These are phyloP conservation scores for Knufia fluminis DNA, from an alignment of 2,329 filamentous ascomycete species.

Conservation along the genomic window DNA sequence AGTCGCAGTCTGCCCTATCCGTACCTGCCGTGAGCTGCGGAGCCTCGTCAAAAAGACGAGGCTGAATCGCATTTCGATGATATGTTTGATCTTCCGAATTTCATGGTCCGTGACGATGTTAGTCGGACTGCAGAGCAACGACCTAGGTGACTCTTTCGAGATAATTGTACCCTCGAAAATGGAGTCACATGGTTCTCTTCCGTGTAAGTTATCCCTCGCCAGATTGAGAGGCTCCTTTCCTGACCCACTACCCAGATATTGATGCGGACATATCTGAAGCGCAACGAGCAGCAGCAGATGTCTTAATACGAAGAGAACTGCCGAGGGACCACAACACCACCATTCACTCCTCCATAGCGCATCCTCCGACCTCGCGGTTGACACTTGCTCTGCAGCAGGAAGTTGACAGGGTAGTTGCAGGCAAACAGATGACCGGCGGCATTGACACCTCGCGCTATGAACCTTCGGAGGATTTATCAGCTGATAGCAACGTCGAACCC, in stretches of 20 bases:
- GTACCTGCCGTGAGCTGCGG: no score
- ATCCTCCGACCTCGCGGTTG: slow-evolving; percentile 47
- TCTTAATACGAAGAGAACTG: slow-evolving; percentile 61
- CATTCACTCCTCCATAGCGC: slow-evolving; percentile 52
- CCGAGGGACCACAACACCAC: slow-evolving; percentile 38
- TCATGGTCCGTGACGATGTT: no score
- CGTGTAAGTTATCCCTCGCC: slow-evolving; percentile 8
- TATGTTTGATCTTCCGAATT: no score
- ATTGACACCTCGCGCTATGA: slow-evolving; percentile 80
- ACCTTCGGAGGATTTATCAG: slow-evolving; percentile 52
- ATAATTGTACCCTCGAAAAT: slow-evolving; percentile 52
- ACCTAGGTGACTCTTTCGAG: no score
- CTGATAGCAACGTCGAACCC: slow-evolving; percentile 26
- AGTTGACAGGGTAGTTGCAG: slow-evolving; percentile 55
- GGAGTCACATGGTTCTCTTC: slow-evolving; percentile 53
- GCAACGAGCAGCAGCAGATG: slow-evolving; percentile 57
- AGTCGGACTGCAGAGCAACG: no score
- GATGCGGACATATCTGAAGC: slow-evolving; percentile 57
- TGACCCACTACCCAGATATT: slow-evolving; percentile 53
- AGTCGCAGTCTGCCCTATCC: no score
- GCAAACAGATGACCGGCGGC: slow-evolving; percentile 48
- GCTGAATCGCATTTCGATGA: no score
- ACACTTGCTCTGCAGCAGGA: slow-evolving; percentile 59
- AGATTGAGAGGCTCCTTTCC: slow-evolving; percentile 14
- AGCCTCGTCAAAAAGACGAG: no score